These are phyloP conservation scores for Dactylorhiza incarnata DNA, from an alignment of 106 monocot species.

Conservation along the genomic window DNA sequence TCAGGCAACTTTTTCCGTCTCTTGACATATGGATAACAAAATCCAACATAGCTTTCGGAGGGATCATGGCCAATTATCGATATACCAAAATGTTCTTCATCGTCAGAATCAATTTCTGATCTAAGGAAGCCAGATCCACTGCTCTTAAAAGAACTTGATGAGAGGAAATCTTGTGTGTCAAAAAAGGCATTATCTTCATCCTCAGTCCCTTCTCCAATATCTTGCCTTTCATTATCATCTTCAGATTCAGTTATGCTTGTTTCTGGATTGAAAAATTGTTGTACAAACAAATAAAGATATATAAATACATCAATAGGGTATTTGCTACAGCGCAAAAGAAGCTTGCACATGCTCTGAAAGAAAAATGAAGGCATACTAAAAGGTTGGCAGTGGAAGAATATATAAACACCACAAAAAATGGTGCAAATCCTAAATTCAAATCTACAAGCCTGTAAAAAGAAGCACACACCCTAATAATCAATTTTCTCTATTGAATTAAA, in stretches of 20 bases:
- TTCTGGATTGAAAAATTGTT: constrained; percentile 27
- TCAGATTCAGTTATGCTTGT: constrained; percentile 75
- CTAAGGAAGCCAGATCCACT: constrained; percentile 56
- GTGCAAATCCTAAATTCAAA: no score
- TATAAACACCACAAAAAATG: no score
- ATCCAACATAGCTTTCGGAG: constrained; percentile 28
- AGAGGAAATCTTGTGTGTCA: constrained; percentile 93
- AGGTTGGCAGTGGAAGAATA: no score
- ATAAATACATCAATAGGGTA: no score
- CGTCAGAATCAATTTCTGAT: constrained; percentile 66
- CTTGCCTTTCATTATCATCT: constrained; percentile 77
- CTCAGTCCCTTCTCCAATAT: constrained; percentile 82
- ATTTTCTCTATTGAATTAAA: no score
- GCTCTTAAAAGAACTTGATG: constrained; percentile 90
- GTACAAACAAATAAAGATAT: no score
- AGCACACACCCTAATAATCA: no score
- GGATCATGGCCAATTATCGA: constrained; percentile 29
- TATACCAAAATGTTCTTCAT: constrained; percentile 56
- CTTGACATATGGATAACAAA: constrained; percentile 49
- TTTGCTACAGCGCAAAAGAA: no score
- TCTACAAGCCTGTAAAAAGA: no score
- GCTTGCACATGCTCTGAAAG: no score
- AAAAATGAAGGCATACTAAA: no score
- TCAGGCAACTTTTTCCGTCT: constrained; percentile 88
- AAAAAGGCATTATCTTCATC: constrained; percentile 94